Conservation (phyloP, 1,284 basidiomycete species). For the Coriolopsis trogii region DNA sequence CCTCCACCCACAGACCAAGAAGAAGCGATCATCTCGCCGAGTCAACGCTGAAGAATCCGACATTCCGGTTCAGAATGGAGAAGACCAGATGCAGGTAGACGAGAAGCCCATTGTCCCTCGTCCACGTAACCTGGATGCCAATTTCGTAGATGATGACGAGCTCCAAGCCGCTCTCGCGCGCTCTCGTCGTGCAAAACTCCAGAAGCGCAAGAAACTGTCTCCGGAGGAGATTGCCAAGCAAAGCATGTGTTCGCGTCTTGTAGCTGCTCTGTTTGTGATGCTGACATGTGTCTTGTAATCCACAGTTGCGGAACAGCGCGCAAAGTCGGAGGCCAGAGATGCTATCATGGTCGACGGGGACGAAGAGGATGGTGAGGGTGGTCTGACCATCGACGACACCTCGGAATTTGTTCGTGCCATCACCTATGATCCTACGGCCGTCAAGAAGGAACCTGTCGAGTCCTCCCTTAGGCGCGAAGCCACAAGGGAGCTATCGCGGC, state of each 20-base stretch:
- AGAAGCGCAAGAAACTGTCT: slow-evolving; percentile 77
- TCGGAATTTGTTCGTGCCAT: slow-evolving; percentile 96
- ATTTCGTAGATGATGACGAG: slow-evolving; percentile 98
- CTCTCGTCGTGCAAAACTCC: slow-evolving; percentile 80
- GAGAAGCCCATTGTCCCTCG: slow-evolving; percentile 63
- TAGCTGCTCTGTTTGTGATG: slow-evolving; percentile 4
- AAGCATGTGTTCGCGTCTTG: slow-evolving; percentile 52
- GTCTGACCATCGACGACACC: slow-evolving; percentile 94
- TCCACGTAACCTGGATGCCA: slow-evolving; percentile 73
- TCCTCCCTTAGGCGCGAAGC: slow-evolving; percentile 36
- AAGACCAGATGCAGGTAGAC: slow-evolving; percentile 80
- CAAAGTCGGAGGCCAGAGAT: slow-evolving; percentile 51
- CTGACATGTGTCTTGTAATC: slow-evolving; percentile 2
- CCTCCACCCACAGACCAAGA: slow-evolving; percentile 72
- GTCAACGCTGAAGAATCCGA: slow-evolving; percentile 64
- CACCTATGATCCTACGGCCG: slow-evolving; percentile 56
- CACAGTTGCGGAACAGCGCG: slow-evolving; percentile 69
- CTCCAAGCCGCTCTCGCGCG: slow-evolving; percentile 92
- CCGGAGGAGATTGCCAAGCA: slow-evolving; percentile 86
- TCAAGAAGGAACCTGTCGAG: slow-evolving; percentile 47
- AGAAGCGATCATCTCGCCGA: slow-evolving; percentile 81
- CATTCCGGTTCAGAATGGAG: slow-evolving; percentile 41
- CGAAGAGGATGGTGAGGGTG: slow-evolving; percentile 51
- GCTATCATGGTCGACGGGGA: slow-evolving; percentile 64
- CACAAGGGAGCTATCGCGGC: slow-evolving; percentile 39